These are phyloP conservation scores for Hypomontagnella submonticulosa DNA, from an alignment of 495 filamentous ascomycete species.

Conservation along the genomic window DNA sequence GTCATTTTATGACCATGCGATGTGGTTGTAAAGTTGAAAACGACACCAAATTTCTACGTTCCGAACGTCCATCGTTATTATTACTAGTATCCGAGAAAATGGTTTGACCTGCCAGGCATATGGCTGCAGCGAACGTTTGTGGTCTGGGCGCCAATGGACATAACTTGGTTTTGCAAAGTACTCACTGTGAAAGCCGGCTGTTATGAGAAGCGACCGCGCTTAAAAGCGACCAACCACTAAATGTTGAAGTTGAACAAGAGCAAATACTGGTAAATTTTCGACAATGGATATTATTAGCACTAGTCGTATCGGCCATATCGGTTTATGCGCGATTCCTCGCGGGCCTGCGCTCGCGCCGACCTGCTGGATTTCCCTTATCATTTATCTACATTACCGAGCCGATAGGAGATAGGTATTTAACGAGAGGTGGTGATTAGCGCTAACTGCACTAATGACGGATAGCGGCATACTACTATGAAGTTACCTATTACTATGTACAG, in stretches of 20 bases:
- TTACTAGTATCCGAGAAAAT: slow-evolving; percentile 32
- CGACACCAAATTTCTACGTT: slow-evolving; percentile 46
- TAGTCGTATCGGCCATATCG: slow-evolving; percentile 39
- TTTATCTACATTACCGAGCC: no score
- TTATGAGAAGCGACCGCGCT: slow-evolving; percentile 33
- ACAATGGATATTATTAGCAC: slow-evolving; percentile 29
- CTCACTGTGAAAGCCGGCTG: background rate
- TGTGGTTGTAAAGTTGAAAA: slow-evolving; percentile 42
- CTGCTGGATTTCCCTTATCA: no score
- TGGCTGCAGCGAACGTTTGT: background rate
- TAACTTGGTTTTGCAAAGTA: background rate
- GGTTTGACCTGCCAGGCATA: slow-evolving; percentile 19
- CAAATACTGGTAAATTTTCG: slow-evolving; percentile 27
- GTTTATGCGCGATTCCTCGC: slow-evolving; percentile 26
- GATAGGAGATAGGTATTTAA: slow-evolving; percentile 11
- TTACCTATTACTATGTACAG: no score
- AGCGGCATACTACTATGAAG: no score
- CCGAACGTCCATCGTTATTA: slow-evolving; percentile 54
- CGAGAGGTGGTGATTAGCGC: no score
- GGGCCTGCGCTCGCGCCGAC: slow-evolving; percentile 6
- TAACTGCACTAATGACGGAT: no score
- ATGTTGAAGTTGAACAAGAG: slow-evolving; percentile 8
- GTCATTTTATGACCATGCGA: slow-evolving; percentile 54
- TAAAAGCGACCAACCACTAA: slow-evolving; percentile 33
- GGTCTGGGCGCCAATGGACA: slow-evolving; percentile 12